These are phyloP conservation scores for Xylaria cubensis DNA, from an alignment of 495 filamentous ascomycete genomes.

Conservation along the genomic window DNA sequence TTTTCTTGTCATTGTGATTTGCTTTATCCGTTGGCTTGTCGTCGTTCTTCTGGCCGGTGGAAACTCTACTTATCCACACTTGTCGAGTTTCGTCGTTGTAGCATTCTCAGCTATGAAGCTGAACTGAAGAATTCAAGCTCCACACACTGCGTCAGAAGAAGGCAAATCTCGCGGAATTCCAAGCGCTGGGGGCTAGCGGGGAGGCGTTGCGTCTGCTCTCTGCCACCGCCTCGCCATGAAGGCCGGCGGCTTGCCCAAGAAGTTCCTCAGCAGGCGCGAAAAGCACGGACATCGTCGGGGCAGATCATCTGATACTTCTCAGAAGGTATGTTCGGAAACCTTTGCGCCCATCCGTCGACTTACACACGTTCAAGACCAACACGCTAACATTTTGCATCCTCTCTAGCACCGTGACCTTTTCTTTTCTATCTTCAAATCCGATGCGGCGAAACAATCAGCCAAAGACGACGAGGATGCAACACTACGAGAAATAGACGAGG, in stretches of 20 bases:
- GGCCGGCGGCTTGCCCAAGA: slow-evolving; percentile 42
- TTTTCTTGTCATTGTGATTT: not conserved
- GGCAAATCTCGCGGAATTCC: not conserved
- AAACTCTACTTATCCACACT: not conserved
- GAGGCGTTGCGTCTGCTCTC: not conserved
- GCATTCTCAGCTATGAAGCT: slow-evolving; percentile 16
- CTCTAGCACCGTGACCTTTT: slow-evolving; percentile 51
- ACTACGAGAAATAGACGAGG: slow-evolving; percentile 53
- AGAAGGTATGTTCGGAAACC: slow-evolving; percentile 53
- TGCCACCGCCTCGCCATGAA: slow-evolving; percentile 43
- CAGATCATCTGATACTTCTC: slow-evolving; percentile 52
- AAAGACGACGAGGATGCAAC: slow-evolving; percentile 59
- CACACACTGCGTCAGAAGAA: not conserved
- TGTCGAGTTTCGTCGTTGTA: not conserved
- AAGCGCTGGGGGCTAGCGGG: slow-evolving; percentile 1
- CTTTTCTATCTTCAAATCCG: slow-evolving; percentile 62
- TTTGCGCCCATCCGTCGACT: slow-evolving; percentile 17
- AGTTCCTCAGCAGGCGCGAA: slow-evolving; percentile 77
- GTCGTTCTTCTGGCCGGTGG: not conserved
- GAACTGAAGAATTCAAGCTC: not conserved
- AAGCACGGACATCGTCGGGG: slow-evolving; percentile 62
- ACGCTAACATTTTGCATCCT: slow-evolving; percentile 35
- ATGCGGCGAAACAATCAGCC: slow-evolving; percentile 58
- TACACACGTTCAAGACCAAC: slow-evolving; percentile 27
- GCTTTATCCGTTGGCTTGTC: not conserved